Base-by-base conservation (phyloP, 768 basidiomycete genomes). In the Rhizopogon vesiculosus region DNA sequence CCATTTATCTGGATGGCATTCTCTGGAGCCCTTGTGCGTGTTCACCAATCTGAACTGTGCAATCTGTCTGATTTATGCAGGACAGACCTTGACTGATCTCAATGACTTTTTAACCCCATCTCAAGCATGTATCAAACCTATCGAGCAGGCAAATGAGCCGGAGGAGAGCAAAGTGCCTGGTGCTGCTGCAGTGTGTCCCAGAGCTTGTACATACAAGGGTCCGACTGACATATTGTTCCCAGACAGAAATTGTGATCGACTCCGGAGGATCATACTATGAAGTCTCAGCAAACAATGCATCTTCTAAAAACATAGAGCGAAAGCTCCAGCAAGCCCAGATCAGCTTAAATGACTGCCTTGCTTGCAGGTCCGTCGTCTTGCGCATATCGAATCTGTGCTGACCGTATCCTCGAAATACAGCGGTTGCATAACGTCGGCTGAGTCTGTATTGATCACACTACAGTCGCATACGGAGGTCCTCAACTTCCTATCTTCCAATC, bases 351-450 rank as follows among this genome's bases (percentile, higher is more conserved):
- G 97, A 99, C 67, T 99, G 97, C 73, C 78, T 99, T 45, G 97
- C 97, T 25, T 98, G 97, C 80, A 97, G 93, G 95, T 92, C 65
- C 51, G 87, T 75, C 42, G 18, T 53, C 51, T 13, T 3, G 9
- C 25, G 40, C 45, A 45, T 29, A 18, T 25, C 42, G 13, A 7
- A 38, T 38, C 42, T 45, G 18, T 25, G 28, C 43, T 48, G 46
- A 40, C 55, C 13, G 43, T 38, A 44, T 19, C 16, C 28, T 51
- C 55, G 29, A 70, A 59, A 45, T 53, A 39, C 33, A 97, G 96
- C 57, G 97, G 97, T 2, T 99, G 97, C 66, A 98, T 99, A 63
- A 99, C 97, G 3, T 98, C 96, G 40, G 96, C 96, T 22, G 96
- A 99, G 76, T 96, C 93, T 18, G 86, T 98, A 45, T 81, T 99